Conservation (phyloP, 495 filamentous ascomycete species). For the Cairneyella variabilis region DNA sequence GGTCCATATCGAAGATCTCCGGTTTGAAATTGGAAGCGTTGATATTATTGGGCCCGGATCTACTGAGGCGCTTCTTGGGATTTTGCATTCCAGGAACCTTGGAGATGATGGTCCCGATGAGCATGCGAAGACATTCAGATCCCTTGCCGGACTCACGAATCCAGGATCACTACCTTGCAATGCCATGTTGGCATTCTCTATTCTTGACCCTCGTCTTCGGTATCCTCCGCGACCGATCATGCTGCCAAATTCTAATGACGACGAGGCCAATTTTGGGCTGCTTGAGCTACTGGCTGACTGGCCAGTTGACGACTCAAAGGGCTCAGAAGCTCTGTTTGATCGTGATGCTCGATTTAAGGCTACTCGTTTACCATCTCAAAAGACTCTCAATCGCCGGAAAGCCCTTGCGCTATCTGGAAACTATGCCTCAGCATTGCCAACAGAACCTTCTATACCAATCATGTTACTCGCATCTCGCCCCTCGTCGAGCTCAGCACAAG, state of each 20-base stretch:
- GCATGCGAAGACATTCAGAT: constrained; percentile 56
- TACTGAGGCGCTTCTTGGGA: constrained; percentile 72
- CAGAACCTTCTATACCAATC: constrained; percentile 82
- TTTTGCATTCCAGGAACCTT: constrained; percentile 55
- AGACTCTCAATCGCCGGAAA: constrained; percentile 83
- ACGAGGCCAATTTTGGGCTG: constrained; percentile 41
- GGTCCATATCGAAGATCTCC: constrained; percentile 80
- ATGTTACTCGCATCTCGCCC: constrained; percentile 61
- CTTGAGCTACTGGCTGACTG: constrained; percentile 60
- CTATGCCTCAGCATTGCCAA: constrained; percentile 50
- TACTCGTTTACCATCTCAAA: constrained; percentile 72
- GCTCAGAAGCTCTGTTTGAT: constrained; percentile 61
- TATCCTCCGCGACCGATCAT: constrained; percentile 57
- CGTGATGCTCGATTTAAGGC: constrained; percentile 54
- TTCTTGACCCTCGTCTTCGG: constrained; percentile 75
- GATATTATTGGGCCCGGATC: constrained; percentile 81
- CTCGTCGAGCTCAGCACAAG: constrained; percentile 45
- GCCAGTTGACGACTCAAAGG: constrained; percentile 58
- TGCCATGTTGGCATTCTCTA: constrained; percentile 66
- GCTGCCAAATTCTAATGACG: constrained; percentile 40
- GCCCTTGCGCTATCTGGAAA: constrained; percentile 59
- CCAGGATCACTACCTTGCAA: constrained; percentile 70
- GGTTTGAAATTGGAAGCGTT: constrained; percentile 93
- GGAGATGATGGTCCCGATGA: constrained; percentile 28
- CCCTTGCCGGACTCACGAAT: constrained; percentile 68